These are phyloP conservation scores for Tubosaeta sp. DNA, from an alignment of 768 basidiomycete genomes.

Conservation along the genomic window DNA sequence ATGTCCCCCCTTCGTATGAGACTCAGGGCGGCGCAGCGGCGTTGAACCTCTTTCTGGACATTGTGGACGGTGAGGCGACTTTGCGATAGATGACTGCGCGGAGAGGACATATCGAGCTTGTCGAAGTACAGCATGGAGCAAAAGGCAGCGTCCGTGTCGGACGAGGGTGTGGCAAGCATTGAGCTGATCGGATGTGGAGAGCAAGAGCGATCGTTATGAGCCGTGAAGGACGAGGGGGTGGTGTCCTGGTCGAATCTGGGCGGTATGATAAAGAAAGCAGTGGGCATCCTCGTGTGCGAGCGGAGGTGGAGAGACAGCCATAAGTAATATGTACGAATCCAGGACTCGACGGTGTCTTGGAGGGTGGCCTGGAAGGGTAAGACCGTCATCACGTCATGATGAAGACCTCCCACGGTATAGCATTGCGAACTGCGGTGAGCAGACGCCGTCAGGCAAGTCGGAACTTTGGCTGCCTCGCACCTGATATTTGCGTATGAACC, in stretches of 20 bases:
- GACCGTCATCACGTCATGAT: constrained; percentile 26
- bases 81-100: constrained; percentile 35
- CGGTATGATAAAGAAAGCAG: constrained; percentile 30
- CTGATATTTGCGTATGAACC: constrained; percentile 3
- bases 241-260: constrained; percentile 35
- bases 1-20: constrained; percentile 38
- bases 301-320: constrained; percentile 12
- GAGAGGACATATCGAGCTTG: constrained; percentile 47
- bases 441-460: constrained; percentile 18
- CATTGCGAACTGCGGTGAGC: constrained; percentile 11
- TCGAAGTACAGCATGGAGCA: constrained; percentile 39
- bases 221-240: constrained; percentile 29
- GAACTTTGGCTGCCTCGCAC: background rate
- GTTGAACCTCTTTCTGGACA: constrained; percentile 42
- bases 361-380: constrained; percentile 25
- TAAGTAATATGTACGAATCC: constrained; percentile 22
- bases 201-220: constrained; percentile 33
- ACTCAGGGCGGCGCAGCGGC: constrained; percentile 43
- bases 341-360: constrained; percentile 28
- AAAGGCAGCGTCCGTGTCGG: constrained; percentile 29
- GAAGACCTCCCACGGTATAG: constrained; percentile 23
- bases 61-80: constrained; percentile 24
- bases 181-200: constrained; percentile 34
- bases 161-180: constrained; percentile 24
- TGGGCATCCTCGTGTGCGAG: constrained; percentile 29